Evolutionary conservation across 257 asterid genomes (phyloP).

Genomic region (Echium plantagineum): DNA sequence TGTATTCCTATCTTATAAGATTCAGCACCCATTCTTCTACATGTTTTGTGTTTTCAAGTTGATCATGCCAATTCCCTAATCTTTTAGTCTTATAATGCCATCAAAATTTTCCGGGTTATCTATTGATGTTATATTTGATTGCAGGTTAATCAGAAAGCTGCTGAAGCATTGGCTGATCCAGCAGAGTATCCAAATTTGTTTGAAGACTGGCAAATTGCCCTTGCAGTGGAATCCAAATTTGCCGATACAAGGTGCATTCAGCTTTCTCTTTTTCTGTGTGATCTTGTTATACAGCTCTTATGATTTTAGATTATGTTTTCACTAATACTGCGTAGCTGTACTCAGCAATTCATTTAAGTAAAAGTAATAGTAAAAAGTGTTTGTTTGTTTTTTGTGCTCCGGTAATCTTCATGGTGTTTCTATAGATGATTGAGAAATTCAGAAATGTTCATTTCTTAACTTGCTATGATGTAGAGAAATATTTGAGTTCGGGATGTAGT

Average conservation of each 20-base stretch:
- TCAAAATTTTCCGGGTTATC: not conserved
- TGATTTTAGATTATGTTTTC: no score
- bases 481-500: no score
- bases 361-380: no score
- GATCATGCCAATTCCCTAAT: not conserved
- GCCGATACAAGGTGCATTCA: slow-evolving; percentile 21
- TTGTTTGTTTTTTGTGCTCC: no score
- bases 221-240: slow-evolving; percentile 40
- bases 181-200: slow-evolving; percentile 53
- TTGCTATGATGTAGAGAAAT: no score
- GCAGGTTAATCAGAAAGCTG: slow-evolving; percentile 87
- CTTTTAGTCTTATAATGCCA: not conserved
- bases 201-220: slow-evolving; percentile 58
- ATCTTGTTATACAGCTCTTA: not conserved
- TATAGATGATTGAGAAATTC: no score
- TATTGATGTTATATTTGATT: slow-evolving; percentile 4
- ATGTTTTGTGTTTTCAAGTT: not conserved
- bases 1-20: not conserved
- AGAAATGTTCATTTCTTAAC: no score
- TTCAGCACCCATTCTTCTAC: not conserved
- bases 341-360: no score
- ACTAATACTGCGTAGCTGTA: no score
- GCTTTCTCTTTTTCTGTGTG: slow-evolving; percentile 1
- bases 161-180: slow-evolving; percentile 82
- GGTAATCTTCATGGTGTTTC: no score